Percentiles rank a stretch among this genome's conserved stretches.
Evolutionary conservation across 2,329 filamentous ascomycete genomes (phyloP).

Genomic region (Nigrospora sphaerica): DNA sequence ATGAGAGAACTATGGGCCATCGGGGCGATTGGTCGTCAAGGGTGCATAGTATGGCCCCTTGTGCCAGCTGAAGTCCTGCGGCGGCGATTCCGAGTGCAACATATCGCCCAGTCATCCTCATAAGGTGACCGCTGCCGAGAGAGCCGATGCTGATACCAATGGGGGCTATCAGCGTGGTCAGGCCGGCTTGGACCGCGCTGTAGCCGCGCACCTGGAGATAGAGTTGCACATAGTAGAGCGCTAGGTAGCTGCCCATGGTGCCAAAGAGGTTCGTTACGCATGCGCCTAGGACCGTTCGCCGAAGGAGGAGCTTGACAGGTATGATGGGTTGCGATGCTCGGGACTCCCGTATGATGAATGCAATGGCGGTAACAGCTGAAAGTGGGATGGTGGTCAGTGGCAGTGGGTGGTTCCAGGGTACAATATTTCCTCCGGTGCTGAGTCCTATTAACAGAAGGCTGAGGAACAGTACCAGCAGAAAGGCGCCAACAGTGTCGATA

Average conservation of each 20-base stretch:
- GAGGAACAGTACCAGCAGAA: slow-evolving; percentile 58
- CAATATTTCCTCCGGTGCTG: slow-evolving; percentile 55
- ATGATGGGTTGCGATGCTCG: slow-evolving; percentile 71
- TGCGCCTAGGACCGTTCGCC: slow-evolving; percentile 67
- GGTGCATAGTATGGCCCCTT: too few relatives aligned
- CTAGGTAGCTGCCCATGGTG: slow-evolving; percentile 40
- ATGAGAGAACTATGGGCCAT: slow-evolving; percentile 57
- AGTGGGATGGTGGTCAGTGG: slow-evolving; percentile 66
- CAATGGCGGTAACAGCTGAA: slow-evolving; percentile 43
- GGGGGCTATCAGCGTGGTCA: slow-evolving; percentile 67
- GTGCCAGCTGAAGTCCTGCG: too few relatives aligned
- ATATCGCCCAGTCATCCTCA: slow-evolving; percentile 74
- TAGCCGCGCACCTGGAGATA: slow-evolving; percentile 74
- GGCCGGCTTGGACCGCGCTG: slow-evolving; percentile 61
- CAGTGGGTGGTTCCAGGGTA: slow-evolving; percentile 75
- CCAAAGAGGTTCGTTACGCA: slow-evolving; percentile 73
- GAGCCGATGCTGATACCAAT: slow-evolving; percentile 66
- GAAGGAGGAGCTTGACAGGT: slow-evolving; percentile 64
- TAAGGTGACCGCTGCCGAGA: slow-evolving; percentile 61
- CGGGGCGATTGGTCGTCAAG: too few relatives aligned
- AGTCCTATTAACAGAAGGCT: slow-evolving; percentile 70
- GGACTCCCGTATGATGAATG: slow-evolving; percentile 69
- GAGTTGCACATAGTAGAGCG: slow-evolving; percentile 72
- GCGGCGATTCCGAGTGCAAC: slow-evolving; percentile 31
- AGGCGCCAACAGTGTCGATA: slow-evolving; percentile 73